These are phyloP conservation scores for Globisporangium irregulare DNA, from an alignment of 352 stramenopile genomes.

Conservation along the genomic window DNA sequence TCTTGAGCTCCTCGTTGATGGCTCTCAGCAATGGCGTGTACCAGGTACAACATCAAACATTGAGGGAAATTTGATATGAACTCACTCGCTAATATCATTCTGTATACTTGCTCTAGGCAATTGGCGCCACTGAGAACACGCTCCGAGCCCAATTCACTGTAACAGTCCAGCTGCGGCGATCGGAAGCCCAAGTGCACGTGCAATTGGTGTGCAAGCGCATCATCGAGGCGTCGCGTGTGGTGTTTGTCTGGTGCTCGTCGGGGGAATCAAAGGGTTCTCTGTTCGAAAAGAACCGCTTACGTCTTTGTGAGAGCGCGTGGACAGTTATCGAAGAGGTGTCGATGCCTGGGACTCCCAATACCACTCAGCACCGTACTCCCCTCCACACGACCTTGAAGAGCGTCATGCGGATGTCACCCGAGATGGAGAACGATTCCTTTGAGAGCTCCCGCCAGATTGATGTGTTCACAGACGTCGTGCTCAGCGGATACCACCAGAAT, in stretches of 20 bases:
- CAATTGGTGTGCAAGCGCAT: not conserved
- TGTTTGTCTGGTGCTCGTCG: not conserved
- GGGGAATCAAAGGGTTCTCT: not conserved
- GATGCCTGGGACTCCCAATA: not conserved
- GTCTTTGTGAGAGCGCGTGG: not conserved
- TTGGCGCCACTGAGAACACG: not conserved
- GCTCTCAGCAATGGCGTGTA: slow-evolving; percentile 1
- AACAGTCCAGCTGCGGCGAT: not conserved
- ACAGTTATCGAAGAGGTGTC: not conserved
- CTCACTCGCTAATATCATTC: too few species aligned
- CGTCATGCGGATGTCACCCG: slow-evolving; percentile 2
- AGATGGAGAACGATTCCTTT: not conserved
- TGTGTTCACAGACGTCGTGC: slow-evolving; percentile 9
- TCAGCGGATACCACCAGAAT: slow-evolving; percentile 4
- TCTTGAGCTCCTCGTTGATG: not conserved
- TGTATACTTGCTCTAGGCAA: not conserved
- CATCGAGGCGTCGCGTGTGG: slow-evolving; percentile 1
- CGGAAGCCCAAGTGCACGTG: not conserved
- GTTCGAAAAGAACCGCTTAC: not conserved
- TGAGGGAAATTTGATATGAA: too few species aligned
- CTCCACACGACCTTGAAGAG: not conserved
- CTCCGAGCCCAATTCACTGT: not conserved
- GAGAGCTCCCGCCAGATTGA: not conserved
- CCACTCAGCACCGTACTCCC: not conserved
- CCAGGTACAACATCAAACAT: not conserved